phyloP scores from a whole-genome alignment of 1,139 yeast genomes.

The Zhuliangozyma parablackwelliae region DNA sequence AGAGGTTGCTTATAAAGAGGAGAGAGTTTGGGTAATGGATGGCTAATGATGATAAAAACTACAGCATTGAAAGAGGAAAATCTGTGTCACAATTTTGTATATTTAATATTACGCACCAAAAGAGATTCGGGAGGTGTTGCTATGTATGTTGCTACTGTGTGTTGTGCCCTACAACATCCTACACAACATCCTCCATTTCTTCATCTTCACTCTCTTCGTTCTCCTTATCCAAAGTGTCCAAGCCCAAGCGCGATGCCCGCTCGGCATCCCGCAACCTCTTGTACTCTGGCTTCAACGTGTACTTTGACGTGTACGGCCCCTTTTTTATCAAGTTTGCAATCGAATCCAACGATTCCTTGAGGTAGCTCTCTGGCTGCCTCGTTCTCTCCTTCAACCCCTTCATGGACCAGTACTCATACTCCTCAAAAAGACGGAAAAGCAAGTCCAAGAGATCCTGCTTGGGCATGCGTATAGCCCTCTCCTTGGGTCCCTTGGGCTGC shows the following conservation, averaged over 20 bases:
- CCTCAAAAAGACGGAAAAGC: slow-evolving; percentile 84
- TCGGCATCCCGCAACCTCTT: slow-evolving; percentile 76
- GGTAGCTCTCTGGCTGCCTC: slow-evolving; percentile 90
- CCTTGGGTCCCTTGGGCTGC: slow-evolving; percentile 36
- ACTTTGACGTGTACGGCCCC: slow-evolving; percentile 94
- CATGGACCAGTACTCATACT: slow-evolving; percentile 94
- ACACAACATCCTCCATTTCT: slow-evolving; percentile 37
- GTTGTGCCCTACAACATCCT: too few species aligned
- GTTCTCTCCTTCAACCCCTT: slow-evolving; percentile 93
- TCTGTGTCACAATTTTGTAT: slow-evolving; percentile 10
- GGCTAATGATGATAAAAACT: too few species aligned
- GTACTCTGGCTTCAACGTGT: slow-evolving; percentile 86
- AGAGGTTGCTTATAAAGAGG: background rate
- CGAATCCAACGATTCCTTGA: slow-evolving; percentile 85
- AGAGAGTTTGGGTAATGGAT: background rate
- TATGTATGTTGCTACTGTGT: too few species aligned
- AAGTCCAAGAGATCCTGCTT: slow-evolving; percentile 86
- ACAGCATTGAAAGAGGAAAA: too few species aligned
- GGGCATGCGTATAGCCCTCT: slow-evolving; percentile 91
- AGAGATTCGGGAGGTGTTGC: background rate
- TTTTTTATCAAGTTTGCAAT: slow-evolving; percentile 87
- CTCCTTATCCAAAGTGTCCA: slow-evolving; percentile 33
- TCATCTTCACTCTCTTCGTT: slow-evolving; percentile 47
- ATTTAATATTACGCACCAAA: slow-evolving; percentile 10
- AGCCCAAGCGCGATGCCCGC: slow-evolving; percentile 60